phyloP scores from a whole-genome alignment of 371 early-diverging fungal species.

The Paraphysoderma sedebokerense region DNA sequence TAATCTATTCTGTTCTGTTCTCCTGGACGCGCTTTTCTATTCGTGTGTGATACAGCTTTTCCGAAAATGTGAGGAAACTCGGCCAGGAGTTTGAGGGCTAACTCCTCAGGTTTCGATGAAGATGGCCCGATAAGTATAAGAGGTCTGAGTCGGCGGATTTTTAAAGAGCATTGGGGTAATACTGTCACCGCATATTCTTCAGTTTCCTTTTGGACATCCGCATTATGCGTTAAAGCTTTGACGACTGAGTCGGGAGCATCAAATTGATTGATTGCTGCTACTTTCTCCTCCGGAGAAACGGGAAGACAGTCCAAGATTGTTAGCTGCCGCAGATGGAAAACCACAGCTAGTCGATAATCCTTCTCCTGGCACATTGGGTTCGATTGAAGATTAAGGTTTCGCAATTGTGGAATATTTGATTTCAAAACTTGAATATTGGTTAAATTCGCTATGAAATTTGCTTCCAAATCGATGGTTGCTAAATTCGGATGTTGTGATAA shows the following conservation, averaged over 20 bases:
- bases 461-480: conserved; percentile 9
- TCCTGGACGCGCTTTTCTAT: conserved; percentile 14
- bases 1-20: conserved; percentile 25
- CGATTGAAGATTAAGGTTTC: conserved; percentile 8
- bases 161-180: neutral
- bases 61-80: conserved; percentile 10
- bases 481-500: conserved; percentile 9
- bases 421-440: conserved; percentile 8
- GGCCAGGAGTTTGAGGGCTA: conserved; percentile 9
- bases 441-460: conserved; percentile 9
- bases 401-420: conserved; percentile 8
- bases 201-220: neutral
- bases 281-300: conserved; percentile 22
- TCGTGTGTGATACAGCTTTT: conserved; percentile 21
- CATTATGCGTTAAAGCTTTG: neutral
- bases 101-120: no score
- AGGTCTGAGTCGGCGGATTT: no score
- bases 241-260: conserved; percentile 19
- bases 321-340: conserved; percentile 17
- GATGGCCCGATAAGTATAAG: no score
- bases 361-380: conserved; percentile 15
- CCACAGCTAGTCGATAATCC: conserved; percentile 12
- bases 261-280: conserved; percentile 20
- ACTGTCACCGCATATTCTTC: neutral
- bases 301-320: conserved; percentile 19